phyloP scores from a whole-genome alignment of 306 rosid genomes.

The Corylus avellana region DNA sequence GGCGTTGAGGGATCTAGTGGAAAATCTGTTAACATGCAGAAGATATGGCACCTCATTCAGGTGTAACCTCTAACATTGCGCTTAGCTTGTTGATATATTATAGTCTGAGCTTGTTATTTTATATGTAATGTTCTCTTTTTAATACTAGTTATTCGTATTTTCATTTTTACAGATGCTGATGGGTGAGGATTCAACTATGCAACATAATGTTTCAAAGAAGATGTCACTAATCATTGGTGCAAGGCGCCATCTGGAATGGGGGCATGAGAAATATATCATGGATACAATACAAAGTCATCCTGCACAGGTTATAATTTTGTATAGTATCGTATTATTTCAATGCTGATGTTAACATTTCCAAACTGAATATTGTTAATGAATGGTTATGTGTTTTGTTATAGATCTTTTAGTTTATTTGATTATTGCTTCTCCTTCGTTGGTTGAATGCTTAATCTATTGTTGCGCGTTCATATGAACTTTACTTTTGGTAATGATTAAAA shows the following conservation, averaged over 20 bases:
- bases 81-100: conserved; percentile 8
- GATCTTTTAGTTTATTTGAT: background rate
- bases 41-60: conserved; percentile 98
- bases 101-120: background rate
- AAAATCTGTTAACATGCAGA: conserved; percentile 85
- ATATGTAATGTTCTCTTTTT: background rate
- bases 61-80: conserved; percentile 39
- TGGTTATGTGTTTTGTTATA: conserved; percentile 17
- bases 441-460: conserved; percentile 4
- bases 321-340: conserved; percentile 9
- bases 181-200: conserved; percentile 61
- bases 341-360: conserved; percentile 10
- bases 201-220: conserved; percentile 57
- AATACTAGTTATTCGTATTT: conserved; percentile 25
- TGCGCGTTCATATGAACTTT: conserved; percentile 19
- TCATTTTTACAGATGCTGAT: conserved; percentile 60
- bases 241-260: conserved; percentile 93
- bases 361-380: background rate
- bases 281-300: conserved; percentile 98
- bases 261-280: conserved; percentile 89
- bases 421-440: conserved; percentile 6
- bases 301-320: conserved; percentile 65
- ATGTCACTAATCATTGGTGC: conserved; percentile 89
- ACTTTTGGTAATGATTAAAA: background rate
- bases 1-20: conserved; percentile 78